A percentile compares a stretch with the other conserved stretches of the same genome.
Evolutionary conservation across 2,329 filamentous ascomycete genomes (phyloP).

Genomic region (Graphilbum ipis-grandicollis): DNA sequence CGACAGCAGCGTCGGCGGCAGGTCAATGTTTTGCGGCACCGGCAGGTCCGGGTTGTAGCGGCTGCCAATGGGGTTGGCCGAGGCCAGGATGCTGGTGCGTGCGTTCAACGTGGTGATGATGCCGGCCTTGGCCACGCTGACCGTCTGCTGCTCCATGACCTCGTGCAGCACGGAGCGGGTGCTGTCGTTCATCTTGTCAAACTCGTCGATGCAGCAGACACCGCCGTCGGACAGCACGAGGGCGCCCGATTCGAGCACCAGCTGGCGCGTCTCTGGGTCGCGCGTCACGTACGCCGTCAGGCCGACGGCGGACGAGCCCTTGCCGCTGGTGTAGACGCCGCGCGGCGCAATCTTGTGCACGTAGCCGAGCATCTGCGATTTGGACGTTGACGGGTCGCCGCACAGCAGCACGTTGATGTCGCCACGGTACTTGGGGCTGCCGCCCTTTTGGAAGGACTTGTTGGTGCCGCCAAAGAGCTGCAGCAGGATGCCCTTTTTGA

Average conservation of each 20-base stretch:
- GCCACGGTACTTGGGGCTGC: slow-evolving; percentile 85
- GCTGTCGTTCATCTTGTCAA: slow-evolving; percentile 70
- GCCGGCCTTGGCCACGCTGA: slow-evolving; percentile 74
- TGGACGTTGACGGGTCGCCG: slow-evolving; percentile 90
- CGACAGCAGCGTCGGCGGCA: slow-evolving; percentile 84
- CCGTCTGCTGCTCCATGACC: slow-evolving; percentile 79
- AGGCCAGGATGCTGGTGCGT: slow-evolving; percentile 85
- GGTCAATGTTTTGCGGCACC: slow-evolving; percentile 94
- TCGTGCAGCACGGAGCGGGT: slow-evolving; percentile 71
- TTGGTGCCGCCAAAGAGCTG: slow-evolving; percentile 96
- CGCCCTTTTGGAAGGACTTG: slow-evolving; percentile 93
- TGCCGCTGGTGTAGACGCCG: slow-evolving; percentile 64
- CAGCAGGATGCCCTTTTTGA: slow-evolving; percentile 94
- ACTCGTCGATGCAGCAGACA: slow-evolving; percentile 73
- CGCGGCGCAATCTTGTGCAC: slow-evolving; percentile 95
- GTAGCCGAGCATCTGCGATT: slow-evolving; percentile 87
- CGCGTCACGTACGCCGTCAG: slow-evolving; percentile 67
- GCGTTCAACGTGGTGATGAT: slow-evolving; percentile 96
- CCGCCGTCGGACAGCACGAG: slow-evolving; percentile 66
- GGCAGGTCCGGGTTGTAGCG: slow-evolving; percentile 94
- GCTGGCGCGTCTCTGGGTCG: slow-evolving; percentile 63
- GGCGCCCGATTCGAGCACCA: slow-evolving; percentile 66
- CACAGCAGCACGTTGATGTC: slow-evolving; percentile 96
- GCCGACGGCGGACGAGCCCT: slow-evolving; percentile 67
- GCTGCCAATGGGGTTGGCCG: slow-evolving; percentile 93